These are phyloP conservation scores for Verticillium albo-atrum DNA, from an alignment of 2,329 filamentous ascomycete genomes.

Conservation along the genomic window DNA sequence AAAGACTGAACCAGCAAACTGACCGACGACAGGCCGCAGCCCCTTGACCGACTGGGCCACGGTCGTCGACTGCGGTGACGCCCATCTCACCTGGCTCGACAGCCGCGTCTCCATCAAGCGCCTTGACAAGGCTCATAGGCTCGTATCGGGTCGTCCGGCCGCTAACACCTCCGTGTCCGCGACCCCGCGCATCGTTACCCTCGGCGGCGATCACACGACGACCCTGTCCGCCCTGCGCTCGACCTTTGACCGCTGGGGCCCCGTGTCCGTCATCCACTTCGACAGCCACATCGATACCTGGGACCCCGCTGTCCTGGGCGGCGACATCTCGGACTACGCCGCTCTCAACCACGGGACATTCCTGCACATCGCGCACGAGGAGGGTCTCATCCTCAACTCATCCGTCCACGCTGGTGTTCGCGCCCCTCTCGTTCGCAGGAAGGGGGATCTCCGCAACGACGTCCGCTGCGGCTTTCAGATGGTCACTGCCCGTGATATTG, in stretches of 20 bases:
- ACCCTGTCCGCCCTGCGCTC: conserved; percentile 59
- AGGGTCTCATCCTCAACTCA: conserved; percentile 52
- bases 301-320: conserved; percentile 59
- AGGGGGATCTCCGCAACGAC: conserved; percentile 51
- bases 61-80: conserved; percentile 75
- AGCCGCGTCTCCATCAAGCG: conserved; percentile 70
- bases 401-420: conserved; percentile 60
- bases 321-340: conserved; percentile 56
- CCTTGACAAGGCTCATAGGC: conserved; percentile 58
- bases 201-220: conserved; percentile 63
- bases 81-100: conserved; percentile 72
- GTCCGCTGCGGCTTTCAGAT: conserved; percentile 54
- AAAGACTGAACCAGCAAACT: neutral
- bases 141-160: conserved; percentile 24
- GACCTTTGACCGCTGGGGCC: conserved; percentile 51
- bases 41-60: conserved; percentile 12
- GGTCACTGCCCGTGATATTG: conserved; percentile 61
- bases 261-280: conserved; percentile 61
- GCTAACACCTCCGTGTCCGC: conserved; percentile 38
- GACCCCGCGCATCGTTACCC: conserved; percentile 50
- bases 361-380: conserved; percentile 57
- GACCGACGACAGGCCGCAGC: conserved; percentile 1
- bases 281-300: conserved; percentile 70
- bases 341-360: conserved; percentile 60
- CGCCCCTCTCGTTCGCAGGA: conserved; percentile 43